These are phyloP conservation scores for Cucumis hystrix DNA, from an alignment of 306 rosid species.

Conservation along the genomic window DNA sequence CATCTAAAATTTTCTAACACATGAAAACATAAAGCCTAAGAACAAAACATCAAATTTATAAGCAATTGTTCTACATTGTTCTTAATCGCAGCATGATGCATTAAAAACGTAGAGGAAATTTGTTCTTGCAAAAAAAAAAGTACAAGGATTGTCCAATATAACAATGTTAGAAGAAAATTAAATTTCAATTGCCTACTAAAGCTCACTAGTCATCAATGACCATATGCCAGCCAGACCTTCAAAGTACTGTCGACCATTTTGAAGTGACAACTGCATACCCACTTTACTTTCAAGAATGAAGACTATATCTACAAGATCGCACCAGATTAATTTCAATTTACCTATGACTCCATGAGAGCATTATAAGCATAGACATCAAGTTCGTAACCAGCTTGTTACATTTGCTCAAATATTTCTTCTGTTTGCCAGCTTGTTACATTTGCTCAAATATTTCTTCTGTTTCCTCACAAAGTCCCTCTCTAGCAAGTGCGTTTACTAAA, in stretches of 20 bases:
- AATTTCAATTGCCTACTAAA: neutral
- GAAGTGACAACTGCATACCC: neutral
- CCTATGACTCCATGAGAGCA: conserved; percentile 96
- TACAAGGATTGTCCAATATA: neutral
- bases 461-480: conserved; percentile 89
- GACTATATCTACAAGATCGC: neutral
- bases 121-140: neutral
- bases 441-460: conserved; percentile 92
- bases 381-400: conserved; percentile 74
- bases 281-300: neutral
- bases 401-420: conserved; percentile 83
- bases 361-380: conserved; percentile 81
- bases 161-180: neutral
- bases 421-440: too few relatives aligned
- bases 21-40: neutral
- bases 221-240: neutral
- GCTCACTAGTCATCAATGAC: neutral
- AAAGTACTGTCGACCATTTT: neutral
- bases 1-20: neutral
- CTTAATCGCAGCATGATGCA: neutral
- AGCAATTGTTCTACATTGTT: neutral
- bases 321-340: conserved; percentile 13
- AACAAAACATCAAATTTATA: neutral
- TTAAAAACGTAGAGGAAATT: neutral
- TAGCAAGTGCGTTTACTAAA: conserved; percentile 81